Conservation (phyloP, 2,329 filamentous ascomycete species). For the Bipolaris bicolor region DNA sequence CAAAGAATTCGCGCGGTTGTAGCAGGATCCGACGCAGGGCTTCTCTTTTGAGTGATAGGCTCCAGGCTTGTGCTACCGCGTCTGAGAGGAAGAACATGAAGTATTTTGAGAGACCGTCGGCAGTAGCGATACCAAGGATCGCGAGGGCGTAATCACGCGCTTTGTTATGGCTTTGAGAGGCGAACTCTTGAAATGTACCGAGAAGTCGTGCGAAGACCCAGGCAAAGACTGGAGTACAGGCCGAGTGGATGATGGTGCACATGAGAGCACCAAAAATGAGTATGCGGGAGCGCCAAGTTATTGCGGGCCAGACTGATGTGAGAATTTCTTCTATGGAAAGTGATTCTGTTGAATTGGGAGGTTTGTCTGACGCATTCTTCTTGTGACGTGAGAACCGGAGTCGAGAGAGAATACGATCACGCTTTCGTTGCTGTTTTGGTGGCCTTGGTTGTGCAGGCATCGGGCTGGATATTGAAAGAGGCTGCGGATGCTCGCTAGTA, state of each 20-base stretch:
- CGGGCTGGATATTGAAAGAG: constrained; percentile 1
- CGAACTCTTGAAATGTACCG: constrained; percentile 67
- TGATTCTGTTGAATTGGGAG: constrained; percentile 7
- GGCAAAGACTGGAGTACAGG: constrained; percentile 75
- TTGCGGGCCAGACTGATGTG: constrained; percentile 71
- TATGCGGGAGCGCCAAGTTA: constrained; percentile 60
- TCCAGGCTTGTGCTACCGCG: constrained; percentile 74
- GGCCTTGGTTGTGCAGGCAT: not conserved
- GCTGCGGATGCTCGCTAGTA: constrained; percentile 9
- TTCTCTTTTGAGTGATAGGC: constrained; percentile 70
- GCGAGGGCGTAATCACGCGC: constrained; percentile 71
- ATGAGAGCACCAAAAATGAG: constrained; percentile 66
- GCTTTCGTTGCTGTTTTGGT: not conserved
- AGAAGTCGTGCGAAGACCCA: constrained; percentile 77
- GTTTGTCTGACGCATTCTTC: not conserved
- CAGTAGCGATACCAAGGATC: constrained; percentile 70
- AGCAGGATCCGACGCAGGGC: constrained; percentile 73
- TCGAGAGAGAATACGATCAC: constrained; percentile 3
- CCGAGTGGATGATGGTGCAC: constrained; percentile 68
- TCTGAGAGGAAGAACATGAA: constrained; percentile 75
- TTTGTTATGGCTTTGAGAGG: constrained; percentile 52
- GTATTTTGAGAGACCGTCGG: constrained; percentile 71
- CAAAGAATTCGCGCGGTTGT: constrained; percentile 82
- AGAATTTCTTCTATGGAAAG: constrained; percentile 62
- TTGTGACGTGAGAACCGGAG: not conserved